These are phyloP conservation scores for Daphne laureola DNA, from an alignment of 441 rosid species.

Conservation along the genomic window DNA sequence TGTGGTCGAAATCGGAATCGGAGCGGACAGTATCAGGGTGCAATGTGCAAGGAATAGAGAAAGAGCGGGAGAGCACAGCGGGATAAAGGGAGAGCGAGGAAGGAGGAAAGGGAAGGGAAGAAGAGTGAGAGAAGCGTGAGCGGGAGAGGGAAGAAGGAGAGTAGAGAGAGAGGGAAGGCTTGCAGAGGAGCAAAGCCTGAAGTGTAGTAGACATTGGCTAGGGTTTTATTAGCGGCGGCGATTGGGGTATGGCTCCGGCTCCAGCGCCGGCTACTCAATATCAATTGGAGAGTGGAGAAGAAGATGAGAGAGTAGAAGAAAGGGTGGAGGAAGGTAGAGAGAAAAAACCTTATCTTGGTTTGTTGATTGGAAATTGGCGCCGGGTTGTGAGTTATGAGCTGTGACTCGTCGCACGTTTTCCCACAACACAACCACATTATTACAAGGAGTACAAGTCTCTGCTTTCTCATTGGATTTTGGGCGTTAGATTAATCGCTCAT, in stretches of 20 bases:
- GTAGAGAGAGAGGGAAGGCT: conserved; percentile 23
- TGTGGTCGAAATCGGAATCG: conserved; percentile 19
- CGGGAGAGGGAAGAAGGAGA: conserved; percentile 4
- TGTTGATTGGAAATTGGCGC: conserved; percentile 32
- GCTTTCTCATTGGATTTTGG: too few relatives aligned
- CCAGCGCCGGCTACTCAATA: conserved; percentile 3
- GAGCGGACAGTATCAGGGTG: conserved; percentile 39
- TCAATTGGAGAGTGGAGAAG: neutral
- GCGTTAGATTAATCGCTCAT: too few relatives aligned
- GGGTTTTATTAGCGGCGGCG: conserved; percentile 34
- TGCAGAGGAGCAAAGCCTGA: conserved; percentile 55
- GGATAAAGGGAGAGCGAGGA: conserved; percentile 19
- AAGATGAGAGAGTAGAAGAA: too few relatives aligned
- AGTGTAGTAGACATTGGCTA: conserved; percentile 44
- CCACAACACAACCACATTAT: too few relatives aligned
- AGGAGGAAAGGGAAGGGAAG: conserved; percentile 20
- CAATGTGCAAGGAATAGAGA: conserved; percentile 42
- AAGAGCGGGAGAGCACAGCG: conserved; percentile 11
- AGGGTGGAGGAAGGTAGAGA: neutral
- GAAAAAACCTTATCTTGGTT: conserved; percentile 22
- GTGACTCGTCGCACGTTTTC: too few relatives aligned
- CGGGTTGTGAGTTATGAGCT: conserved; percentile 6
- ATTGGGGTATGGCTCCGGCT: conserved; percentile 3
- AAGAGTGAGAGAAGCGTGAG: conserved; percentile 12
- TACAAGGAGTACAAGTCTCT: too few relatives aligned